Evolutionary conservation across 495 filamentous ascomycete genomes (phyloP).

Genomic region (Acidiella bohemica): DNA sequence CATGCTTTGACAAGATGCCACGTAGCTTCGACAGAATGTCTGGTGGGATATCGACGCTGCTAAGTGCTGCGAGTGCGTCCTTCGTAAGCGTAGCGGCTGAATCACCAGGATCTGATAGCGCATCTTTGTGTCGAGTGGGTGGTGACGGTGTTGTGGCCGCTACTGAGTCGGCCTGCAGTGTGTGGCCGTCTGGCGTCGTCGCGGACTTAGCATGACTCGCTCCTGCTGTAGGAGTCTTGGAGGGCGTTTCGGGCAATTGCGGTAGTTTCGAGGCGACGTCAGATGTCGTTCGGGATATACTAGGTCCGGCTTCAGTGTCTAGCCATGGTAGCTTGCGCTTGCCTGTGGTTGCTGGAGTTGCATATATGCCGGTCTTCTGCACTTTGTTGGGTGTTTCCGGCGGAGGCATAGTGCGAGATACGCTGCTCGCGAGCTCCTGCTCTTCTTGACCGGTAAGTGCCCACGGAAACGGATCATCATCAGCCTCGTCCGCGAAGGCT

Average conservation of each 20-base stretch:
- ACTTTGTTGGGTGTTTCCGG: slow-evolving; percentile 37
- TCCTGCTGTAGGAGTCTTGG: background rate
- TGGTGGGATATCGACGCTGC: slow-evolving; percentile 2
- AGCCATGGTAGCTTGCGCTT: slow-evolving; percentile 35
- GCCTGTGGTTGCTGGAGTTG: slow-evolving; percentile 33
- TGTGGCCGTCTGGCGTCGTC: background rate
- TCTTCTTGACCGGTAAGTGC: slow-evolving; percentile 15
- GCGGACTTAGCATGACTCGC: background rate
- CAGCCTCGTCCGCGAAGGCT: slow-evolving; percentile 11
- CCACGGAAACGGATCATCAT: slow-evolving; percentile 17
- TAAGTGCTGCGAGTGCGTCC: slow-evolving; percentile 7
- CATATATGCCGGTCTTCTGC: slow-evolving; percentile 31
- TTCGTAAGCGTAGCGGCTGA: slow-evolving; percentile 8
- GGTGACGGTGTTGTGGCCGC: slow-evolving; percentile 8
- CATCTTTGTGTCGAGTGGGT: slow-evolving; percentile 12
- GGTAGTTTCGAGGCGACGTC: background rate
- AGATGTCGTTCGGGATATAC: slow-evolving; percentile 3
- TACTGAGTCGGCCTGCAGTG: background rate
- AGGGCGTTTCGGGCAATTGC: slow-evolving; percentile 12
- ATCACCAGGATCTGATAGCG: slow-evolving; percentile 13
- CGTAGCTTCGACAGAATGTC: slow-evolving; percentile 7
- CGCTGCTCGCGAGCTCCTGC: slow-evolving; percentile 5
- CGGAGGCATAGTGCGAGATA: slow-evolving; percentile 19
- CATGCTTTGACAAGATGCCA: slow-evolving; percentile 40
- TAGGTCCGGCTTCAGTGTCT: slow-evolving; percentile 17